Conservation (phyloP, 306 rosid genomes). For the Prunus dulcis region DNA sequence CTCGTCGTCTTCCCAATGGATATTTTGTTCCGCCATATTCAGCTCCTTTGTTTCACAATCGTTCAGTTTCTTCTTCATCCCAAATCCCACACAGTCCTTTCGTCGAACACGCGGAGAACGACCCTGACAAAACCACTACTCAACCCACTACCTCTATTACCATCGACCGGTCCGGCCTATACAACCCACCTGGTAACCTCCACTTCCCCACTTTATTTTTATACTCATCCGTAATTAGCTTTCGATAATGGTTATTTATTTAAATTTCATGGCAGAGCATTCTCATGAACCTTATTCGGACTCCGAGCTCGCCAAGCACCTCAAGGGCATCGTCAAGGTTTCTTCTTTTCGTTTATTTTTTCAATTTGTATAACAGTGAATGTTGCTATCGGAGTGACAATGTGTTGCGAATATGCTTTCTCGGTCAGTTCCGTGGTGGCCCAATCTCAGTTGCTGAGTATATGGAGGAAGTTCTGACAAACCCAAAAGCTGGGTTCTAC, state of each 20-base stretch:
- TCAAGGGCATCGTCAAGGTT: slow-evolving; percentile 56
- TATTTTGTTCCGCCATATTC: slow-evolving; percentile 2
- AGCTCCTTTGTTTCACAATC: slow-evolving; percentile 2
- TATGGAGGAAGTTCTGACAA: slow-evolving; percentile 94
- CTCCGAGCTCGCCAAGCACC: slow-evolving; percentile 57
- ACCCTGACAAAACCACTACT: slow-evolving; percentile 15
- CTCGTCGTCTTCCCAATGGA: slow-evolving; percentile 14
- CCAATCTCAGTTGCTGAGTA: slow-evolving; percentile 94
- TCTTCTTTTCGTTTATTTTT: neutral
- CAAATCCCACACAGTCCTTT: slow-evolving; percentile 23
- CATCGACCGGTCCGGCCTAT: slow-evolving; percentile 49
- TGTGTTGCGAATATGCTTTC: slow-evolving; percentile 12
- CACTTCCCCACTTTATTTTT: neutral
- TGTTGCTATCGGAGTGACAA: neutral
- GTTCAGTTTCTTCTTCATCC: slow-evolving; percentile 24
- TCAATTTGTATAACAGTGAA: neutral
- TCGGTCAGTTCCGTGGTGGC: slow-evolving; percentile 90
- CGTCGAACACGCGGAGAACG: slow-evolving; percentile 29
- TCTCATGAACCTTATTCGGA: slow-evolving; percentile 43
- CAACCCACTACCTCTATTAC: slow-evolving; percentile 38
- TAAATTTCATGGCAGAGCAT: slow-evolving; percentile 29
- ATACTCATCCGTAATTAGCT: neutral
- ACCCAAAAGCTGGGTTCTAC: slow-evolving; percentile 90
- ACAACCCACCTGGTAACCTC: slow-evolving; percentile 35
- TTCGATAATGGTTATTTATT: neutral